Evolutionary conservation across 257 asterid genomes (phyloP).

Genomic region (Solanum gandarillasii): DNA sequence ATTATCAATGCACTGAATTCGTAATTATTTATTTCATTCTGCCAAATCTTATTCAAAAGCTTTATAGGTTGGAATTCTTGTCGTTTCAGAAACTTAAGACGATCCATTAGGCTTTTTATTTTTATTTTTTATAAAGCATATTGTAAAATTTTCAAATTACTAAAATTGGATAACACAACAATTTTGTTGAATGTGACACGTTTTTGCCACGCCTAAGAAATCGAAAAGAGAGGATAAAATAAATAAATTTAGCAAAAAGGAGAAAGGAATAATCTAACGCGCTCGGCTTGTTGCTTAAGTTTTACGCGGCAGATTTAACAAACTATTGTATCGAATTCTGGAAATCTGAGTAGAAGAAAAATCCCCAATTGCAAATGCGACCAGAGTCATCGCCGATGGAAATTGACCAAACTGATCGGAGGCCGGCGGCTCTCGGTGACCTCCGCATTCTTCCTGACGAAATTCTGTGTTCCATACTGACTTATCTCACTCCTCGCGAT

Average conservation of each 20-base stretch:
- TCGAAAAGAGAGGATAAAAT: neutral
- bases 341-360: conserved; percentile 14
- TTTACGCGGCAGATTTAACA: conserved; percentile 16
- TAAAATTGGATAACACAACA: too few species aligned
- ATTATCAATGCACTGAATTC: neutral
- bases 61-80: neutral
- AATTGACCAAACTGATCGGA: conserved; percentile 41
- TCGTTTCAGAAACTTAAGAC: neutral
- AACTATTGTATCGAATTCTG: neutral
- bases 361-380: conserved; percentile 5
- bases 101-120: too few species aligned
- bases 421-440: conserved; percentile 69
- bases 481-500: conserved; percentile 59
- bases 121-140: neutral
- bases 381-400: neutral
- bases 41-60: neutral
- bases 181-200: conserved; percentile 2
- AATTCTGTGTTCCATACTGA: conserved; percentile 34
- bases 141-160: too few species aligned
- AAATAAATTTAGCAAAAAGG: neutral
- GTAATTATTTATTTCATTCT: neutral
- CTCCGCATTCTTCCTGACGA: conserved; percentile 74
- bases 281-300: conserved; percentile 8
- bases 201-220: conserved; percentile 16
- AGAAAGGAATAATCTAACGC: neutral